These are phyloP conservation scores for Curvularia sp. DNA, from an alignment of 2,329 filamentous ascomycete species.

Conservation along the genomic window DNA sequence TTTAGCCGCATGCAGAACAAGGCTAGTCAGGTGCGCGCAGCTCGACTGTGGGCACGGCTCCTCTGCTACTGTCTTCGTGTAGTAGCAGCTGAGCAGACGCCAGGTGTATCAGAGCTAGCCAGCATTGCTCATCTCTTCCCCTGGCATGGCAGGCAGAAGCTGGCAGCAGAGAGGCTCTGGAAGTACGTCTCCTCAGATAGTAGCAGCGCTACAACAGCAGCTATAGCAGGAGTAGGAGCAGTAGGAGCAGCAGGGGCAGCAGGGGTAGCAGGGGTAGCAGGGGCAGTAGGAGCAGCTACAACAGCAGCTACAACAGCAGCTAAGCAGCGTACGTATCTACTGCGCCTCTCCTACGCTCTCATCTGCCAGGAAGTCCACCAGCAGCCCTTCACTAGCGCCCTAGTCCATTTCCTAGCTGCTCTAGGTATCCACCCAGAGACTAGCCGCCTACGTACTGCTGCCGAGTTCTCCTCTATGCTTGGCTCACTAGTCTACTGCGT, in stretches of 20 bases:
- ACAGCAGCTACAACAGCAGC: no score
- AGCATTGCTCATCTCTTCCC: no score
- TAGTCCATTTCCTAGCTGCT: no score
- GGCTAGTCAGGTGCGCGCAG: no score
- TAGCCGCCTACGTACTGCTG: no score
- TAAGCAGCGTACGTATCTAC: background rate
- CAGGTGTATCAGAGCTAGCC: background rate
- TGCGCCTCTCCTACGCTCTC: background rate
- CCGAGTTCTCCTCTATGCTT: background rate
- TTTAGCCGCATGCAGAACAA: background rate
- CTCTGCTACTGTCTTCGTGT: constrained; percentile 5
- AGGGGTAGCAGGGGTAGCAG: no score
- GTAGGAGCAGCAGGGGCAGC: no score
- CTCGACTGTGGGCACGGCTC: constrained; percentile 2
- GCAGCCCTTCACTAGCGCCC: background rate
- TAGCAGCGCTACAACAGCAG: background rate
- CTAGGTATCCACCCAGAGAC: no score
- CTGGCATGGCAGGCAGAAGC: background rate
- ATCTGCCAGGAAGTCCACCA: background rate
- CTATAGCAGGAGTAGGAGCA: no score
- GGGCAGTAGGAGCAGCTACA: no score
- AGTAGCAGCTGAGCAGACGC: constrained; percentile 1
- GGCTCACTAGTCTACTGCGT: background rate
- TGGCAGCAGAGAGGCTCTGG: background rate
- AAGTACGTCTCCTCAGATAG: background rate